Evolutionary conservation across 2,329 filamentous ascomycete species (phyloP), one percentile per base, ranked within the genome.

Genomic region (Claviceps sp.): DNA sequence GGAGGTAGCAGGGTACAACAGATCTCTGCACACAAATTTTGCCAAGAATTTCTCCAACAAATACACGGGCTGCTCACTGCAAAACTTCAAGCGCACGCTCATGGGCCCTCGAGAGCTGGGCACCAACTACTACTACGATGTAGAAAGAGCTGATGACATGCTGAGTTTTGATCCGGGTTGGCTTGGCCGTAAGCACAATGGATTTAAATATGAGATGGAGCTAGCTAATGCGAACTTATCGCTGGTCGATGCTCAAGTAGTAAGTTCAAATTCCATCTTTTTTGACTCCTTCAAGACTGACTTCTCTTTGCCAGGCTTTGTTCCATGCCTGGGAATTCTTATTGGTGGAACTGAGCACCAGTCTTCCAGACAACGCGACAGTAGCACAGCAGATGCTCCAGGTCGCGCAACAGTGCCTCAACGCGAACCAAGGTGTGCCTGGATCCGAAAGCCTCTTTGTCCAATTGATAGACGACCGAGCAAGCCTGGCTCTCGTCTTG

Each of bases 321-420:
- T 85, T 96, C 57, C 82, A 88, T 60, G 86, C 88, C 52, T 97
- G 91, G 89, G 90, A 94, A 65, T 83, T 88, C 54, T 75, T 98
- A 8, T 80, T 91, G 14, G 76, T 93, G 48, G 91, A 96, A 62
- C 76, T 98, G 48, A 88, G 85, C 64, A 80, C 80, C 40, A 79
- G 74, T 54, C 67, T 81, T n/a, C 74, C 75, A 1, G 66, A 69
- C 39, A 71, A 74, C 56, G 68, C 72, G 14, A 70, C 69, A 24
- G 72, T 91, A 4, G 79, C 83, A 52, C 81, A 78, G 59, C 77
- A 86, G 52, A 82, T 95, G 71, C 73, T 87, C 37, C 77, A 84
- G 53, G 84, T 94, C 47, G 82, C 87, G 7, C 78, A 82, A 56
- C 83, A 87, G 59, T 95, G 89, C 61, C 73, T 98, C 53, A 72